Conservation (phyloP, 2,329 filamentous ascomycete species). For the Apiospora aurea region DNA sequence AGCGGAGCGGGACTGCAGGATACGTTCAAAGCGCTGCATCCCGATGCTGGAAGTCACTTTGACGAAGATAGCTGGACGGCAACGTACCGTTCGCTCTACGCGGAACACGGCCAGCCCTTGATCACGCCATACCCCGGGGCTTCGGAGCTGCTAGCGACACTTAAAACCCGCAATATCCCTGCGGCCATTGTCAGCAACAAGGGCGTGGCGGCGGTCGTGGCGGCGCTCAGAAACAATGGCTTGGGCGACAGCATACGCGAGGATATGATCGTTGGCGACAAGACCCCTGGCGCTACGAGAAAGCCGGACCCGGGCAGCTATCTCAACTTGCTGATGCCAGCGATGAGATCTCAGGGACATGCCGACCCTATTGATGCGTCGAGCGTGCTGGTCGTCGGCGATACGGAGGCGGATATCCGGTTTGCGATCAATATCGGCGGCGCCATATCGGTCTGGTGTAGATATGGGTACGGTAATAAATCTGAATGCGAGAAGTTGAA, state of each 20-base stretch:
- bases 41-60: background rate
- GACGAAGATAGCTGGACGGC: background rate
- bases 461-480: slow-evolving; percentile 25
- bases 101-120: slow-evolving; percentile 26
- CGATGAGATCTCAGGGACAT: slow-evolving; percentile 2
- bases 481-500: background rate
- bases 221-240: slow-evolving; percentile 25
- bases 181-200: slow-evolving; percentile 31
- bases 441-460: slow-evolving; percentile 28
- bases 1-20: slow-evolving; percentile 29
- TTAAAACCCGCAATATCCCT: slow-evolving; percentile 23
- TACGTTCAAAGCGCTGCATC: slow-evolving; percentile 28
- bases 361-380: background rate
- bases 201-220: slow-evolving; percentile 17
- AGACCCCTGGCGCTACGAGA: slow-evolving; percentile 28
- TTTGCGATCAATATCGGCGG: slow-evolving; percentile 31
- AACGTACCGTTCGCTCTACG: slow-evolving; percentile 28
- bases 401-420: slow-evolving; percentile 30
- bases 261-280: slow-evolving; percentile 30
- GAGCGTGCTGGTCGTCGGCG: slow-evolving; percentile 30
- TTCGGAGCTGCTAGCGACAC: slow-evolving; percentile 25
- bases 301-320: slow-evolving; percentile 30
- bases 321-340: slow-evolving; percentile 28
- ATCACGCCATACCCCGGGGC: slow-evolving; percentile 28
- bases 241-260: slow-evolving; percentile 24